phyloP scores from a whole-genome alignment of 495 filamentous ascomycete genomes.

The Talaromyces proteolyticus region DNA sequence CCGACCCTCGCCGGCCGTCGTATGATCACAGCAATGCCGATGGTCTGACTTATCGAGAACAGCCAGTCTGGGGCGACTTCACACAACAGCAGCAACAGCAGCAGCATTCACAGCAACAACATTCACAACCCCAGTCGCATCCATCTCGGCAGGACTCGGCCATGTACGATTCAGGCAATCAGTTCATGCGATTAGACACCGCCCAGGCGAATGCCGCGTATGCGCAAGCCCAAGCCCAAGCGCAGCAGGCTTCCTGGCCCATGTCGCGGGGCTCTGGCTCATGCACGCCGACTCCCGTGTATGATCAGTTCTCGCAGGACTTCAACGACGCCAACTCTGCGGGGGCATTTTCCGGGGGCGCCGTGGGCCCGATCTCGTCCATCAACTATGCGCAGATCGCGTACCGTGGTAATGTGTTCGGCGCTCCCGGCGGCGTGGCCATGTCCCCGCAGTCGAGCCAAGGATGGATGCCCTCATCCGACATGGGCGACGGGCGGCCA shows the following conservation, averaged over 20 bases:
- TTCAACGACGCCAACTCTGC: constrained; percentile 48
- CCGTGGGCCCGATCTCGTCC: constrained; percentile 42
- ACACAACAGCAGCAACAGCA: constrained; percentile 31
- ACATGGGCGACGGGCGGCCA: constrained; percentile 53
- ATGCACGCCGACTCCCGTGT: constrained; percentile 54
- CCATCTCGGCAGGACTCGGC: constrained; percentile 31
- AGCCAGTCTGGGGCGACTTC: constrained; percentile 66
- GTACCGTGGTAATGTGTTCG: constrained; percentile 31
- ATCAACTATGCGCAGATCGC: constrained; percentile 42
- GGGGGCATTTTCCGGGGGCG: constrained; percentile 47
- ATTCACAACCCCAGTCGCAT: constrained; percentile 1
- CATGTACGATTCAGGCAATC: constrained; percentile 35
- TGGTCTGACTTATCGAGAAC: constrained; percentile 68
- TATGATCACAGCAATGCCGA: constrained; percentile 57
- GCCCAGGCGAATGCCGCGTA: constrained; percentile 39
- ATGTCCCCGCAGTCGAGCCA: constrained; percentile 58
- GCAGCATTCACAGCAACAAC: constrained; percentile 26
- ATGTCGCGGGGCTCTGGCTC: constrained; percentile 44
- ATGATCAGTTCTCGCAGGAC: constrained; percentile 60
- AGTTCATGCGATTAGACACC: constrained; percentile 54
- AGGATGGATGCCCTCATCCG: constrained; percentile 57
- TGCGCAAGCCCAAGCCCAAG: too few species aligned
- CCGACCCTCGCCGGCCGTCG: constrained; percentile 58
- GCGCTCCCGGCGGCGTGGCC: constrained; percentile 38
- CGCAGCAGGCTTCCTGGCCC: constrained; percentile 43